phyloP scores from a whole-genome alignment of 2,329 filamentous ascomycete genomes.

The Pseudogymnoascus pannorum region DNA sequence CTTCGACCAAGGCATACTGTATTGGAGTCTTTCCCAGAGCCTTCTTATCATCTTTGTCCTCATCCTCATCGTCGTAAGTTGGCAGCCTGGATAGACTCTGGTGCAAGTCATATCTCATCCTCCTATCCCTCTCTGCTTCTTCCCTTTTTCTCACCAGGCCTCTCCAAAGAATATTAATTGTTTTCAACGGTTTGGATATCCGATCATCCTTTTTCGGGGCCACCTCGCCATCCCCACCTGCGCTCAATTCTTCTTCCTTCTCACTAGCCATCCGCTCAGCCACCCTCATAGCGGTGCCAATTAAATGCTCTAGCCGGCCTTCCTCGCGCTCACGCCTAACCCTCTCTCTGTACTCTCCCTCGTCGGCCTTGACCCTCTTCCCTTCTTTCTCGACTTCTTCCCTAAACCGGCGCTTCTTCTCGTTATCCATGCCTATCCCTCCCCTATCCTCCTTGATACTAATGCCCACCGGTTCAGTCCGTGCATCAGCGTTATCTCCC shows the following conservation, averaged over 20 bases:
- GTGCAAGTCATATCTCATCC: slow-evolving; percentile 59
- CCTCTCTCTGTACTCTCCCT: slow-evolving; percentile 66
- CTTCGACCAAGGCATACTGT: slow-evolving; percentile 54
- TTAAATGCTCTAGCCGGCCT: slow-evolving; percentile 58
- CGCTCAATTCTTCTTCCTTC: slow-evolving; percentile 19
- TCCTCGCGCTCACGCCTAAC: slow-evolving; percentile 64
- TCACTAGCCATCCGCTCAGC: slow-evolving; percentile 59
- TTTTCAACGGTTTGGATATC: slow-evolving; percentile 48
- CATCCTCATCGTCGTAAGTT: slow-evolving; percentile 59
- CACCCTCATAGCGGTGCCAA: slow-evolving; percentile 73
- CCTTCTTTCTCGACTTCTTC: slow-evolving; percentile 52
- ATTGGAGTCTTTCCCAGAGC: slow-evolving; percentile 55
- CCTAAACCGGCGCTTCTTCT: slow-evolving; percentile 69
- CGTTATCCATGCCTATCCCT: slow-evolving; percentile 77
- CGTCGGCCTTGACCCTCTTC: slow-evolving; percentile 57
- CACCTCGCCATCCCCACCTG: slow-evolving; percentile 17
- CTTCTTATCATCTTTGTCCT: slow-evolving; percentile 64
- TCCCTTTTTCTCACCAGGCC: slow-evolving; percentile 63
- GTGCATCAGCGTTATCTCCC: slow-evolving; percentile 35
- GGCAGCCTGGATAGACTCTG: slow-evolving; percentile 57
- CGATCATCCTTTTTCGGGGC: slow-evolving; percentile 22
- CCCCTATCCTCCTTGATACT: slow-evolving; percentile 70
- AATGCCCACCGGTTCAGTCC: slow-evolving; percentile 67
- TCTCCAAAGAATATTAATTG: slow-evolving; percentile 73
- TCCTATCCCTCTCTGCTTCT: slow-evolving; percentile 59